Percentiles rank a stretch among this genome's conserved stretches.
phyloP scores from a whole-genome alignment of 1,139 yeast genomes.

The Pichia inconspicua region DNA sequence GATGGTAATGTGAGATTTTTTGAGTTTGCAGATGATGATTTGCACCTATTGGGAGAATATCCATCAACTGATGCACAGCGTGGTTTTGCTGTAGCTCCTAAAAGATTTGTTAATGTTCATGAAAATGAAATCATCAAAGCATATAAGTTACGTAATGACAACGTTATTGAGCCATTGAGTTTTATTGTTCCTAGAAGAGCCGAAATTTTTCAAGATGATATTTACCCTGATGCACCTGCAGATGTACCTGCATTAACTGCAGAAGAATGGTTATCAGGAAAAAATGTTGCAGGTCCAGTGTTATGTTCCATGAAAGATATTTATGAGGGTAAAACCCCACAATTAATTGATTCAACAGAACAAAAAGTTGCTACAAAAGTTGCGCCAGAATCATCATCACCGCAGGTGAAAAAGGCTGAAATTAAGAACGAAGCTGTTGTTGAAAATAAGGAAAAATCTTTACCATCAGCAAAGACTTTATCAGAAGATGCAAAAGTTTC shows the following conservation, averaged over 20 bases:
- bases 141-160: slow-evolving; percentile 80
- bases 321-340: slow-evolving; percentile 59
- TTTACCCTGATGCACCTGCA: slow-evolving; percentile 87
- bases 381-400: background rate
- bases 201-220: slow-evolving; percentile 86
- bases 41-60: slow-evolving; percentile 77
- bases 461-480: background rate
- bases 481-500: slow-evolving; percentile 31
- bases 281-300: slow-evolving; percentile 74
- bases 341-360: slow-evolving; percentile 18
- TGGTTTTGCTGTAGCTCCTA: slow-evolving; percentile 88
- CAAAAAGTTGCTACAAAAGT: slow-evolving; percentile 8
- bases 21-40: slow-evolving; percentile 76
- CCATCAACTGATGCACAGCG: slow-evolving; percentile 90
- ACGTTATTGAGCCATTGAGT: slow-evolving; percentile 77
- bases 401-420: background rate
- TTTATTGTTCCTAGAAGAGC: slow-evolving; percentile 90
- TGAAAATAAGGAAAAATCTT: background rate
- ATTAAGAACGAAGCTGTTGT: background rate
- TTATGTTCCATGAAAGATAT: slow-evolving; percentile 67
- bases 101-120: slow-evolving; percentile 64
- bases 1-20: slow-evolving; percentile 94
- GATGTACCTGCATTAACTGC: slow-evolving; percentile 70
- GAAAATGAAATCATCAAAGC: slow-evolving; percentile 79
- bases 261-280: slow-evolving; percentile 72